Evolutionary conservation across 2,329 filamentous ascomycete genomes (phyloP), one percentile per base, ranked within the genome.

Genomic region (Diatrype stigma): DNA sequence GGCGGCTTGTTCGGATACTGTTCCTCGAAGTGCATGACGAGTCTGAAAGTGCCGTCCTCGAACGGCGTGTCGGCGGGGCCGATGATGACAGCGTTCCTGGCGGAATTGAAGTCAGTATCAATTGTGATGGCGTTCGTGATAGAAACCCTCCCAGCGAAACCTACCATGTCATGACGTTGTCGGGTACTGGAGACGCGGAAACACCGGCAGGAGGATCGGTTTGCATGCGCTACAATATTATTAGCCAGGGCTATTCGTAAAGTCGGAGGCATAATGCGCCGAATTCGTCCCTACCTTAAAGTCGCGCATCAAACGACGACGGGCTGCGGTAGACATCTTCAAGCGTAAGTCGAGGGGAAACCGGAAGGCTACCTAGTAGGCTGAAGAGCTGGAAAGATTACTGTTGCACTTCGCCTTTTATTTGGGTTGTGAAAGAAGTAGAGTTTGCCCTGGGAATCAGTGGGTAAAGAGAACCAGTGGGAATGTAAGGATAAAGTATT

Each of bases 1-100:
- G 94, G 94, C 5, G 94, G 94, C 70, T 97, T 97, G 75, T 97
- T 99, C 28, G 94, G 94, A 64, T 99, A 99, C 66, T 96, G 92
- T 71, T 99, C 94, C 68, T 97, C 94, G 63, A 99, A 99, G 67
- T 96, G 91, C 93, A 99, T 97, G 47, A 97, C 92, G 11, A 99
- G 85, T 59, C 93, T 82, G 70, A 99, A 99, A 21, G 94, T 99
- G 56, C 94, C 94, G 70, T 99, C 94, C 73, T 99, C 94, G 65
- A 97, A 99, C 1, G 94, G 93, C 1, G 94, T 99, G 66, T 99
- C 94, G 53, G 90, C 90, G 37, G 93, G 93, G 10, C 93, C 93
- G 63, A 99, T 97, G 56, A 99, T 99, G 56, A 97, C 93, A 50
- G 93, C 93, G 68, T 99, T 99, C 93, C 93, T 96, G 61, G 52